phyloP scores from a whole-genome alignment of 495 filamentous ascomycete species.

The Neurospora sp. region DNA sequence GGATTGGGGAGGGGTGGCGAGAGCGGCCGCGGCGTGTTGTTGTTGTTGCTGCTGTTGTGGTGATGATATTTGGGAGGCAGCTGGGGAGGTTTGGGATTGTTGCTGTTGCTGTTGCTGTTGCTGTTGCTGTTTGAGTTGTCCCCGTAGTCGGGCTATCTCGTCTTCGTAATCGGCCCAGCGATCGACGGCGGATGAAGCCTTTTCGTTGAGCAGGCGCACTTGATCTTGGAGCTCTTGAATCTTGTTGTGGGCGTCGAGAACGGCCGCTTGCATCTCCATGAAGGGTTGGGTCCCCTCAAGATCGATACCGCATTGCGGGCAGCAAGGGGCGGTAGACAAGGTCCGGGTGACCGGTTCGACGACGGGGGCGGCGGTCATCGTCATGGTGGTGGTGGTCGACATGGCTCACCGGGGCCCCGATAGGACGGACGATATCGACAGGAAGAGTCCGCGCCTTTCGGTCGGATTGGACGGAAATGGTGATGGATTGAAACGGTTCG shows the following conservation, averaged over 20 bases:
- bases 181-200: conserved; percentile 64
- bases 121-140: conserved; percentile 20
- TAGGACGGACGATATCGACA: background rate
- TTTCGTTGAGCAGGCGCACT: conserved; percentile 60
- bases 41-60: background rate
- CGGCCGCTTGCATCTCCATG: conserved; percentile 41
- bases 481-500: background rate
- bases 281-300: conserved; percentile 16
- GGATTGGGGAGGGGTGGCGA: conserved; percentile 14
- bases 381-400: background rate
- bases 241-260: conserved; percentile 48
- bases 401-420: background rate
- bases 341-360: background rate
- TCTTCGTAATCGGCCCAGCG: conserved; percentile 94
- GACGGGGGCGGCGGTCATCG: background rate
- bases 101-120: background rate
- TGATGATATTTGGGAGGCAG: conserved; percentile 21
- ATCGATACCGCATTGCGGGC: conserved; percentile 30
- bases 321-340: conserved; percentile 16
- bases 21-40: conserved; percentile 9
- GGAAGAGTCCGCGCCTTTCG: background rate
- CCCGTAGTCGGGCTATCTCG: conserved; percentile 59
- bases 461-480: background rate
- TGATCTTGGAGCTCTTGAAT: conserved; percentile 79
- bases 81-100: conserved; percentile 2